Conservation (phyloP, 352 stramenopile genomes). For the Lagenidium sp. region DNA sequence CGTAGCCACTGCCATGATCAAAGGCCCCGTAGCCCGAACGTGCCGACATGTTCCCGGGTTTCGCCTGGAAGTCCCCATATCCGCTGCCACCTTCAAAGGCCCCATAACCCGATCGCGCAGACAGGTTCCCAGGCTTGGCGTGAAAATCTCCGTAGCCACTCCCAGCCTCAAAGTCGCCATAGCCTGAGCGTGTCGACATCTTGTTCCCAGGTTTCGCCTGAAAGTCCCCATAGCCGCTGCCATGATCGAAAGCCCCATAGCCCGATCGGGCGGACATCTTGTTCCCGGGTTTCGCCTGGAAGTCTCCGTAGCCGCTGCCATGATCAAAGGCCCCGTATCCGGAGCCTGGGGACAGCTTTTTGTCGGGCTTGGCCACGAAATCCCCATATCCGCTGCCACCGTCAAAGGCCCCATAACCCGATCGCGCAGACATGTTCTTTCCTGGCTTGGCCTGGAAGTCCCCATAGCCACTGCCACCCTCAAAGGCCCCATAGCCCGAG, state of each 20-base stretch:
- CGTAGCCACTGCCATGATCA: constrained; percentile 12
- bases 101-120: constrained; percentile 12
- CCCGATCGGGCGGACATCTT: constrained; percentile 8
- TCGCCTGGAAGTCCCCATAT: constrained; percentile 11
- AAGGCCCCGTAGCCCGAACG: constrained; percentile 18
- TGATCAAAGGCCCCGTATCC: constrained; percentile 6
- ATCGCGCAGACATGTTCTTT: constrained; percentile 3
- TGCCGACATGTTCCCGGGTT: constrained; percentile 2
- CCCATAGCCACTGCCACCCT: background rate
- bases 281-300: background rate
- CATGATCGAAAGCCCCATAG: constrained; percentile 24
- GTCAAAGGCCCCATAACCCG: constrained; percentile 19
- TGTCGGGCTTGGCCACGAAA: constrained; percentile 1
- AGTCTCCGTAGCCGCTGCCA: background rate
- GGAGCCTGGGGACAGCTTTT: background rate
- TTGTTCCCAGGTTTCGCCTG: background rate
- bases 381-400: constrained; percentile 13
- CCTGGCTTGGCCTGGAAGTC: constrained; percentile 1
- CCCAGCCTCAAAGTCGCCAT: constrained; percentile 22
- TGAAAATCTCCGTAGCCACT: constrained; percentile 36
- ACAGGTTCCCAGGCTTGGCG: constrained; percentile 3
- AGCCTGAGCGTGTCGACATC: constrained; percentile 13
- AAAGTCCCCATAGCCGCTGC: constrained; percentile 20
- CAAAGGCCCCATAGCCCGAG: background rate
- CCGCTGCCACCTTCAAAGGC: constrained; percentile 19